Conservation (phyloP, 345 rosid species). For the Eucalyptus leucophloia region DNA sequence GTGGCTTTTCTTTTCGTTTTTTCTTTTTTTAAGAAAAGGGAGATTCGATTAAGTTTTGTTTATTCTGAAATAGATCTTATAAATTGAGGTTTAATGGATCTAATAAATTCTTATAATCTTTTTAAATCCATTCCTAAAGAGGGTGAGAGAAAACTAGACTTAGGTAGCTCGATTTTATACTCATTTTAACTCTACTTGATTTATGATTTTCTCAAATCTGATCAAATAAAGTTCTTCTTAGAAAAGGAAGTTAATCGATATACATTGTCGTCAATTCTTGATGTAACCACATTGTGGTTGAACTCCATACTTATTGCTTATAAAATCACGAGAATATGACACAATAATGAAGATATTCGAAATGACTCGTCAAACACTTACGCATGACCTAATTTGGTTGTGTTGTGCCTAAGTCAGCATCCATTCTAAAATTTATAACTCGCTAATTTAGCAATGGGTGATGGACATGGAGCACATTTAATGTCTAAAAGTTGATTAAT, state of each 20-base stretch:
- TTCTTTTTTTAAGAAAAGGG: no score
- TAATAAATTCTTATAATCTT: no score
- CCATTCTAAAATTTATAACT: no score
- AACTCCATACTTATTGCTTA: accelerated
- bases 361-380: accelerated
- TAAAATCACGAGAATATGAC: accelerated
- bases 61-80: not conserved
- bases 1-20: no score
- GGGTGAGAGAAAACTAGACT: not conserved
- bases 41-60: not conserved
- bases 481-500: no score
- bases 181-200: accelerated
- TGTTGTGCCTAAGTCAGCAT: no score
- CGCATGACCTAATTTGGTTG: no score
- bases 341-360: accelerated
- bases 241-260: accelerated
- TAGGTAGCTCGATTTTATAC: accelerated
- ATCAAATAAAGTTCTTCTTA: not conserved
- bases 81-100: not conserved
- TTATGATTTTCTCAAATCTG: accelerated
- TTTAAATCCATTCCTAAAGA: no score
- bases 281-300: accelerated
- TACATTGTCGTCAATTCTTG: accelerated
- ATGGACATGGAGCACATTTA: accelerated
- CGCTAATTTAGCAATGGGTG: no score